Evolutionary conservation across 2,329 filamentous ascomycete genomes (phyloP).

Genomic region (Zalaria sp.): DNA sequence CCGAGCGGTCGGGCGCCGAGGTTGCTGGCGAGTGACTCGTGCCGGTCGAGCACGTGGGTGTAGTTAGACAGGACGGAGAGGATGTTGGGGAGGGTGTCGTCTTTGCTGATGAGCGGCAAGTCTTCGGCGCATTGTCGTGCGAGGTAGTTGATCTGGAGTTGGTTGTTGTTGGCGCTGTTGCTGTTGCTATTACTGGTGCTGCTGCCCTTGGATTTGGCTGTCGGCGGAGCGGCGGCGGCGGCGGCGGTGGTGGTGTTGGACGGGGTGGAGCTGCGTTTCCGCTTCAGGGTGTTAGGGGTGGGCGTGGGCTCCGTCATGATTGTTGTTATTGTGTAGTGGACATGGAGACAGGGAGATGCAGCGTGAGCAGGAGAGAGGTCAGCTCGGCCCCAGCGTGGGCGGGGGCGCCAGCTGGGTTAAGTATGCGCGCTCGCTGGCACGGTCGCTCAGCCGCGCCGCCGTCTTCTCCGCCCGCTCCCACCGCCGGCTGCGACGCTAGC

Average conservation of each 20-base stretch:
- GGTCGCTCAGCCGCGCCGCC: too few species aligned
- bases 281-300: slow-evolving; percentile 24
- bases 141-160: slow-evolving; percentile 55
- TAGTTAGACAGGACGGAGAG: slow-evolving; percentile 63
- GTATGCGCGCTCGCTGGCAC: too few species aligned
- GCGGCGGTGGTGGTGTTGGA: slow-evolving; percentile 6
- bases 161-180: slow-evolving; percentile 35
- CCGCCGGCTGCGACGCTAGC: too few species aligned
- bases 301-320: slow-evolving; percentile 5
- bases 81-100: slow-evolving; percentile 62
- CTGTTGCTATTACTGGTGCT: slow-evolving; percentile 19
- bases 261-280: slow-evolving; percentile 29
- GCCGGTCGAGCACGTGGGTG: slow-evolving; percentile 69
- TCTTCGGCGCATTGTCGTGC: slow-evolving; percentile 48
- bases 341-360: too few species aligned
- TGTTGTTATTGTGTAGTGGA: not conserved
- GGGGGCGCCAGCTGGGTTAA: too few species aligned
- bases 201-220: slow-evolving; percentile 29
- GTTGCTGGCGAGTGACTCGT: slow-evolving; percentile 76
- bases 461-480: too few species aligned
- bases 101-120: slow-evolving; percentile 45
- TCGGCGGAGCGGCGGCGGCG: slow-evolving; percentile 15
- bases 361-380: too few species aligned
- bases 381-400: too few species aligned
- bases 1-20: slow-evolving; percentile 72